Evolutionary conservation across 2,329 filamentous ascomycete species (phyloP).

Genomic region (Drechslerella coelobrocha): DNA sequence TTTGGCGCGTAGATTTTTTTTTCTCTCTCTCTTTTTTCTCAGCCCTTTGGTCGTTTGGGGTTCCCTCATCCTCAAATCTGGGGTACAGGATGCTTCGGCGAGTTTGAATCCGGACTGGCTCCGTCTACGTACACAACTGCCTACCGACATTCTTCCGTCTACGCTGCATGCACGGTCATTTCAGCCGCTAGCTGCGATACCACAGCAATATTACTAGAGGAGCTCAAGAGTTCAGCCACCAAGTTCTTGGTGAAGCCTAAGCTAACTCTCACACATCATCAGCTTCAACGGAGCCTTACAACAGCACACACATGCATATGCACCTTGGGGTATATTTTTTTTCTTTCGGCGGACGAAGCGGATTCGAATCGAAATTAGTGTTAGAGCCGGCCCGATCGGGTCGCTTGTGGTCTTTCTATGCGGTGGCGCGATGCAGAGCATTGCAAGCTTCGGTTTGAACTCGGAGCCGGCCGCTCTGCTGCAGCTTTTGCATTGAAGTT

Average conservation of each 20-base stretch:
- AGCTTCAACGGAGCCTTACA: background rate
- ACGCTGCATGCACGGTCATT: slow-evolving; percentile 2
- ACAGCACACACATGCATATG: slow-evolving; percentile 34
- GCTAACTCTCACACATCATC: background rate
- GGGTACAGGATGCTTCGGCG: slow-evolving; percentile 36
- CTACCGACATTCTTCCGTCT: too few species aligned
- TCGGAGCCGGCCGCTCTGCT: background rate
- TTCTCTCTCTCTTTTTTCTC: slow-evolving; percentile 21
- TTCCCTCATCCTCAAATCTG: slow-evolving; percentile 30
- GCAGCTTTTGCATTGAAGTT: background rate
- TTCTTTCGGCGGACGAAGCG: background rate
- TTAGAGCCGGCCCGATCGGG: background rate
- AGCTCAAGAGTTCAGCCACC: slow-evolving; percentile 2
- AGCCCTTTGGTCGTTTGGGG: slow-evolving; percentile 41
- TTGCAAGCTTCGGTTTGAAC: background rate
- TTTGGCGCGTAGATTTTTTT: slow-evolving; percentile 21
- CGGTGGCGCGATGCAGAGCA: background rate
- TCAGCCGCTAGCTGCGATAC: background rate
- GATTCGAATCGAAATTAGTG: background rate
- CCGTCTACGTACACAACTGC: too few species aligned
- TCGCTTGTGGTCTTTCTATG: background rate
- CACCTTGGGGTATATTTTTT: background rate
- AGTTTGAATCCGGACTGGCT: too few species aligned
- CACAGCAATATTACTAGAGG: background rate
- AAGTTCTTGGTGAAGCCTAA: background rate